Evolutionary conservation across 2,329 filamentous ascomycete genomes (phyloP), one percentile per base, ranked within the genome.

Genomic region (Trichoderma brevicompactum): DNA sequence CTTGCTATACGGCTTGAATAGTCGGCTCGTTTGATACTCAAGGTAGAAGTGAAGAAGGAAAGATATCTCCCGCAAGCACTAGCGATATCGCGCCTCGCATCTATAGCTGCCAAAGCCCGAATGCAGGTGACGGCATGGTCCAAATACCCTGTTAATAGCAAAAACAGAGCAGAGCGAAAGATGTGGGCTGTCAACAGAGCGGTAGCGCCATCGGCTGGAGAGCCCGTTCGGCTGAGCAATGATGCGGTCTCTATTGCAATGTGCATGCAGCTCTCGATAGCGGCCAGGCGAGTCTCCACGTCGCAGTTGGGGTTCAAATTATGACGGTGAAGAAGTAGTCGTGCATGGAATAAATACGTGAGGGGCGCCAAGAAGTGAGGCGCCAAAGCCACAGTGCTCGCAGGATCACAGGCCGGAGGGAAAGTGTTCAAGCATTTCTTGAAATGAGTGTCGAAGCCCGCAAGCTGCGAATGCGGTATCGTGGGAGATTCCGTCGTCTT

Each of bases 261-360:
- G 7, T 83, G 82, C 2, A 89, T 85, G 74, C 94, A 97, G 68
- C 90, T 87, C 66, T 94, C 89, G 34, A 97, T 80, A 1, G 95
- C 93, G 7, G 87, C 85, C 3, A 83, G 78, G 49, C 94, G 87
- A 48, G 89, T 86, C 38, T 89, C 83, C 1, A 81, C 76, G 0
- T 89, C 83, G 72, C 90, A 93, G 9, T 82, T 81, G 0, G 93
- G 91, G 0, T 88, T 89, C 8, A 98, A 82, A 72, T 98, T 97
- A 72, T 96, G 93, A 48, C 95, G 87, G 76, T 97, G 92, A 8
- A 99, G 85, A 43, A 95, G 82, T 36, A 97, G 85, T n/a, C 92
- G 89, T 15, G 90, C 89, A 67, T 92, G 91, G 67, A 97, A 89
- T 8, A 98, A 85, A 72, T 92, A 89, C 38, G 91, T 85, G 8